These are phyloP conservation scores for Epichloe aotearoae DNA, from an alignment of 2,329 filamentous ascomycete species.

Conservation along the genomic window DNA sequence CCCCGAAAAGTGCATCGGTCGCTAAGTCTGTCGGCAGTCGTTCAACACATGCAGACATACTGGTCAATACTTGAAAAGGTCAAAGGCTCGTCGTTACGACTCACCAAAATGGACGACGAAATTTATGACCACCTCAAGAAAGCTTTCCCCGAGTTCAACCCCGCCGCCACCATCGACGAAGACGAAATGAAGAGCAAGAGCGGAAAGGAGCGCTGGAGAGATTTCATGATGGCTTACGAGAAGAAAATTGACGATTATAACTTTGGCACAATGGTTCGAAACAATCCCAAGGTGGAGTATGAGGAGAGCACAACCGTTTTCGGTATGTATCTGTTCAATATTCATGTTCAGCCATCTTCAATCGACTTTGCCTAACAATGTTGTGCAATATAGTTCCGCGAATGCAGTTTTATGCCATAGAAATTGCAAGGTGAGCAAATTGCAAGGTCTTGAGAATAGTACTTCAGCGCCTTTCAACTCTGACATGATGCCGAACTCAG, in stretches of 20 bases:
- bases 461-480: not conserved
- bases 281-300: slow-evolving; percentile 69
- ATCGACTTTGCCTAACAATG: not conserved
- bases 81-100: slow-evolving; percentile 72
- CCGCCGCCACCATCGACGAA: slow-evolving; percentile 68
- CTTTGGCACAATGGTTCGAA: slow-evolving; percentile 87
- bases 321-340: slow-evolving; percentile 36
- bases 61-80: slow-evolving; percentile 90
- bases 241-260: slow-evolving; percentile 95
- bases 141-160: slow-evolving; percentile 89
- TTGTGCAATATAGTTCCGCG: slow-evolving; percentile 29
- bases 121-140: slow-evolving; percentile 80
- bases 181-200: slow-evolving; percentile 95
- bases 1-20: not conserved
- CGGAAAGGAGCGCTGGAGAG: slow-evolving; percentile 89
- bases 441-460: not conserved
- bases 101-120: slow-evolving; percentile 91
- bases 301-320: slow-evolving; percentile 85
- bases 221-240: slow-evolving; percentile 88
- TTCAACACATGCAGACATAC: slow-evolving; percentile 94
- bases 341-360: not conserved
- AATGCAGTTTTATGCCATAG: slow-evolving; percentile 43
- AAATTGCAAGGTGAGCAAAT: slow-evolving; percentile 29
- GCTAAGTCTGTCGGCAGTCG: slow-evolving; percentile 34
- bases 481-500: slow-evolving; percentile 22